Evolutionary conservation across 108 stramenopile genomes (phyloP), one percentile per base, ranked within the genome.

Genomic region (Nitzschia inconspicua): DNA sequence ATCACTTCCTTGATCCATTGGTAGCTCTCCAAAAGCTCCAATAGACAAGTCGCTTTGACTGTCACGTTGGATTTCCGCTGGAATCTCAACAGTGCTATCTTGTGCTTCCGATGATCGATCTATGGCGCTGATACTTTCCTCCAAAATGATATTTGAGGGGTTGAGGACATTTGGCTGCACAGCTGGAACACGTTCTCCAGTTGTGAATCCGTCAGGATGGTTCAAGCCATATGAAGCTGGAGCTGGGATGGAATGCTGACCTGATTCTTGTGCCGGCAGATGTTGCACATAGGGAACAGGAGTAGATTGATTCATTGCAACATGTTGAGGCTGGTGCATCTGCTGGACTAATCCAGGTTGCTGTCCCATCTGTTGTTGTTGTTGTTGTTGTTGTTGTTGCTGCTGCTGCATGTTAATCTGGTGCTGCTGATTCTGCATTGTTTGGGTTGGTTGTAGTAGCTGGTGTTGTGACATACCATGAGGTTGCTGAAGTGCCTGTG

Each of bases 381-480:
- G 63, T 52, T 53, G 63, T 41, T 72, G 51, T 35, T 53, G 37
- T 43, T 73, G 69, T 26, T 69, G 65, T 36, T 66, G 73, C 20
- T 36, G 57, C 41, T 47, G 59, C 2, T 77, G 73, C 11, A 60
- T n/a, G n/a, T n/a, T n/a, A n/a, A n/a, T 40, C n/a, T 57, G 68
- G 7, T 51, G 60, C 50, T 54, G 64, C 31, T 36, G 64, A n/a
- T 43, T 44, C 36, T 39, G 47, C 5, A 48, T 31, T n/a, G n/a
- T n/a, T n/a, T n/a, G n/a, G n/a, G n/a, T n/a, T 46, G 57, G 60
- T 30, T 52, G 53, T 11, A 44, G 66, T 18, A 30, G 37, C 62
- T 51, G 49, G 34, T 54, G 57, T 24, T 56, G 44, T 19, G 19
- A 20, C 40, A 22, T n/a, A 30, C 39, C 7, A n/a, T 58, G 34